A percentile compares a stretch with the other conserved stretches of the same genome.
Conservation (phyloP, 75 land plant genomes). For the Selaginella moellendorffii region DNA sequence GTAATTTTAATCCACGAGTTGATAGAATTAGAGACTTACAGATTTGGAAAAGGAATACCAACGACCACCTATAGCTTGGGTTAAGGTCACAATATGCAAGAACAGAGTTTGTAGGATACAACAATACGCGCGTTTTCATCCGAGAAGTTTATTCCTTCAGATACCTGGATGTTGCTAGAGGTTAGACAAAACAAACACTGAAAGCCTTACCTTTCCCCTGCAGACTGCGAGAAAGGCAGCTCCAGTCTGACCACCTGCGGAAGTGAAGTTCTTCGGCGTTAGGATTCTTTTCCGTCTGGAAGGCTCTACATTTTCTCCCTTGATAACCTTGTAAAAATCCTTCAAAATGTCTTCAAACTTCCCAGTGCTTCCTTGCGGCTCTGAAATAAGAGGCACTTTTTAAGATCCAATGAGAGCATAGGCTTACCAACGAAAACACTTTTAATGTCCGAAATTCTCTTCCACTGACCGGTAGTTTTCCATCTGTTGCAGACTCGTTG, state of each 20-base stretch:
- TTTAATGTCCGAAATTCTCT: slow-evolving; percentile 43
- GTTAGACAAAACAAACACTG: background rate
- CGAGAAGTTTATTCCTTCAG: slow-evolving; percentile 92
- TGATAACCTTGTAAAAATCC: slow-evolving; percentile 47
- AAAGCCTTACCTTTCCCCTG: slow-evolving; percentile 64
- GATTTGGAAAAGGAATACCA: slow-evolving; percentile 92
- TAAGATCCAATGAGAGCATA: no score
- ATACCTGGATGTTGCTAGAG: slow-evolving; percentile 41
- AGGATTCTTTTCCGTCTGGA: slow-evolving; percentile 10
- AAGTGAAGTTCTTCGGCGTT: slow-evolving; percentile 22
- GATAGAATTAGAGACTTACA: slow-evolving; percentile 34
- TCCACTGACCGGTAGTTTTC: slow-evolving; percentile 83
- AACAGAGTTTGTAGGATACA: slow-evolving; percentile 49
- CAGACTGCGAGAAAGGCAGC: slow-evolving; percentile 95
- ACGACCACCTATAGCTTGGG: slow-evolving; percentile 47
- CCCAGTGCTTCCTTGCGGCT: slow-evolving; percentile 69
- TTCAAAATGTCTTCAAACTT: slow-evolving; percentile 58
- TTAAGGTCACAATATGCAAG: slow-evolving; percentile 17
- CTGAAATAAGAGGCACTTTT: no score
- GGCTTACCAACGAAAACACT: slow-evolving; percentile 70
- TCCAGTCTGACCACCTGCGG: slow-evolving; percentile 31
- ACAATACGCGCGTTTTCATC: slow-evolving; percentile 92
- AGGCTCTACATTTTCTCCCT: background rate
- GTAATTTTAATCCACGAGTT: no score
- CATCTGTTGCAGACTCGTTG: slow-evolving; percentile 66